A percentile compares a stretch with the other conserved stretches of the same genome.
Evolutionary conservation across 2,329 filamentous ascomycete species (phyloP).

Genomic region (Penicillium sp.): DNA sequence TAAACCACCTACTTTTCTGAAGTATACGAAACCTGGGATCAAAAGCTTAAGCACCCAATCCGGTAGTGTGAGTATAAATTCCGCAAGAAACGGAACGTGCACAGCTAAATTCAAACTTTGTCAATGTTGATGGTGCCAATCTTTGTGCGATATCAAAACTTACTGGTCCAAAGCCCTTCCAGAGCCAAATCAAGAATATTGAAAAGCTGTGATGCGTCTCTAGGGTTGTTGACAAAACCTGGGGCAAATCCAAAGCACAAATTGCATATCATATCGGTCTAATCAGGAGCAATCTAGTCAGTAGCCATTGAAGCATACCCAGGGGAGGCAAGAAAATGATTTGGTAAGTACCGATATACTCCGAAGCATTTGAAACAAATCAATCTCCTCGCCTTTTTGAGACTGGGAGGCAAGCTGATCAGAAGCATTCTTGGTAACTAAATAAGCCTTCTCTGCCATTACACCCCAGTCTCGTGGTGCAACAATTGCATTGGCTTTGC

Average conservation of each 20-base stretch:
- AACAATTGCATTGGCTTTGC: constrained; percentile 1
- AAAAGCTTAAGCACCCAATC: not conserved
- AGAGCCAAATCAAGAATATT: constrained; percentile 1
- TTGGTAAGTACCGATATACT: constrained; percentile 1
- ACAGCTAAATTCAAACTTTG: not conserved
- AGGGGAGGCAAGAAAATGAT: not conserved
- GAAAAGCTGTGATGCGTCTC: not conserved
- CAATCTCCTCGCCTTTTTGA: not conserved
- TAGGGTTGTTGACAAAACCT: not conserved
- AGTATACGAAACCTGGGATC: not conserved
- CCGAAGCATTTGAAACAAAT: constrained; percentile 1
- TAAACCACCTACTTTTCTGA: not conserved
- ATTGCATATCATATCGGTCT: constrained; percentile 8
- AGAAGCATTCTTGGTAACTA: not conserved
- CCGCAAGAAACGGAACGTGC: constrained; percentile 3
- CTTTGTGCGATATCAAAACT: not conserved
- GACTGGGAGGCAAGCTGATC: not conserved
- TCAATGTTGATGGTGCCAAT: not conserved
- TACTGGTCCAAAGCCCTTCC: constrained; percentile 4
- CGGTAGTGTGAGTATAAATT: not conserved
- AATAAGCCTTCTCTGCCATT: constrained; percentile 1
- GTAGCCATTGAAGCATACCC: not conserved
- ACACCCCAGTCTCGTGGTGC: constrained; percentile 2
- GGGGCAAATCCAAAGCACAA: constrained; percentile 2
- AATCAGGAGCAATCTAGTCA: not conserved